phyloP scores from a whole-genome alignment of 1,284 basidiomycete genomes.

The Psilocybe mexicana region DNA sequence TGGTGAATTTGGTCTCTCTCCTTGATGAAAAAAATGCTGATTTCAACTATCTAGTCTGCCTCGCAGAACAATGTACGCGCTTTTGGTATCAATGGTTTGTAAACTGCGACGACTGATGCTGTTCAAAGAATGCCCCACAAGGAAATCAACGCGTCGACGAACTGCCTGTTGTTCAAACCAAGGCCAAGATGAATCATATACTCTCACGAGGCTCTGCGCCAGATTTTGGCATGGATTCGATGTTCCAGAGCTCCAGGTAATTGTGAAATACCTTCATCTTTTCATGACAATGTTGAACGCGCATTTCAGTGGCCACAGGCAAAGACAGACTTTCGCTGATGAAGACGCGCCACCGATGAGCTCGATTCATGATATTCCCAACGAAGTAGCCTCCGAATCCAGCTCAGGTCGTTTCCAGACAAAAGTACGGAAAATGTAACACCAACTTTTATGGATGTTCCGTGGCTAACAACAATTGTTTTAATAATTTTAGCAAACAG shows the following conservation, averaged over 20 bases:
- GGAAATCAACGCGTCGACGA: constrained; percentile 58
- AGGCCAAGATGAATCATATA: constrained; percentile 56
- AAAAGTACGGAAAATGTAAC: constrained; percentile 32
- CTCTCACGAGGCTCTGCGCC: constrained; percentile 54
- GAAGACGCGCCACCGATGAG: constrained; percentile 72
- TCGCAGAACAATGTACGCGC: constrained; percentile 54
- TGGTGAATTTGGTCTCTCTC: constrained; percentile 45
- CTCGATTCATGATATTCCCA: too few species aligned
- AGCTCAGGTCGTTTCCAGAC: constrained; percentile 38
- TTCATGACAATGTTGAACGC: neutral
- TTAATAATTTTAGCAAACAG: constrained; percentile 1
- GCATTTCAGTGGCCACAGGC: constrained; percentile 18
- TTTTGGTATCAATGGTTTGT: neutral
- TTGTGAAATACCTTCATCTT: constrained; percentile 1
- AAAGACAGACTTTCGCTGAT: constrained; percentile 61
- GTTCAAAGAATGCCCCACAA: constrained; percentile 32
- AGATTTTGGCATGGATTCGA: constrained; percentile 77
- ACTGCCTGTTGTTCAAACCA: constrained; percentile 54
- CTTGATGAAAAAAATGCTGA: neutral
- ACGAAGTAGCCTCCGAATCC: constrained; percentile 31
- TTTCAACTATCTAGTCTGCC: constrained; percentile 49
- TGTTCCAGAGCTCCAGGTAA: constrained; percentile 73
- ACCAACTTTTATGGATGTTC: too few species aligned
- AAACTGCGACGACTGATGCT: too few species aligned
- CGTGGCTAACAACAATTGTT: too few species aligned